phyloP scores from a whole-genome alignment of 78 protist species.

The Dictyostelium firmibasis region DNA sequence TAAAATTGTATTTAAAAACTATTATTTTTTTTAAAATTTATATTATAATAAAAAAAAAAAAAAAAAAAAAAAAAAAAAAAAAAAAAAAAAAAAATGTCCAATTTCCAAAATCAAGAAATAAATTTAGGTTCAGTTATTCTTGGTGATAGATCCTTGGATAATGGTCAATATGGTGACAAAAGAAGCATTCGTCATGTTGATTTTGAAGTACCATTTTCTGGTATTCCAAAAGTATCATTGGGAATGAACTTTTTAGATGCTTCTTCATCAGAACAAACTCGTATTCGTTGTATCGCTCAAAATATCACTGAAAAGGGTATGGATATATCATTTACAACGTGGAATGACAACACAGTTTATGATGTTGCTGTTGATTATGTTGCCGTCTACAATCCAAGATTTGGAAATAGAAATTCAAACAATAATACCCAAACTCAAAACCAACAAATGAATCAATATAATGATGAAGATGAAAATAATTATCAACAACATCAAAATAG shows the following conservation, averaged over 20 bases:
- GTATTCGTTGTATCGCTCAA: background rate
- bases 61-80: background rate
- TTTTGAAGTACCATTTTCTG: background rate
- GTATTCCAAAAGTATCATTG: background rate
- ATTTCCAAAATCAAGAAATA: background rate
- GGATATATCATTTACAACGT: conserved; percentile 2
- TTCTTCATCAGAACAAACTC: background rate
- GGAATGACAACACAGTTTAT: background rate
- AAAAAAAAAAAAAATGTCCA: background rate
- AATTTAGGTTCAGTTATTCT: background rate
- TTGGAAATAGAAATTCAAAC: background rate
- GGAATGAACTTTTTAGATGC: background rate
- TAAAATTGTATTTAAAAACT: too few relatives aligned
- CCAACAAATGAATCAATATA: background rate
- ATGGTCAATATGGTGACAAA: background rate
- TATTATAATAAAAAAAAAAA: too few relatives aligned
- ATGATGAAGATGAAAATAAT: background rate
- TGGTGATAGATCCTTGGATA: background rate
- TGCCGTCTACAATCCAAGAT: conserved; percentile 4
- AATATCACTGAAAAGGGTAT: conserved; percentile 9
- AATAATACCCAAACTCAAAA: background rate
- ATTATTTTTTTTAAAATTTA: too few relatives aligned
- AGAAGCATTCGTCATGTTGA: background rate
- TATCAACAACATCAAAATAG: background rate
- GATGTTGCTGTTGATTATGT: conserved; percentile 1